Conservation (phyloP, 2,329 filamentous ascomycete genomes). For the Xylariaceae sp. region DNA sequence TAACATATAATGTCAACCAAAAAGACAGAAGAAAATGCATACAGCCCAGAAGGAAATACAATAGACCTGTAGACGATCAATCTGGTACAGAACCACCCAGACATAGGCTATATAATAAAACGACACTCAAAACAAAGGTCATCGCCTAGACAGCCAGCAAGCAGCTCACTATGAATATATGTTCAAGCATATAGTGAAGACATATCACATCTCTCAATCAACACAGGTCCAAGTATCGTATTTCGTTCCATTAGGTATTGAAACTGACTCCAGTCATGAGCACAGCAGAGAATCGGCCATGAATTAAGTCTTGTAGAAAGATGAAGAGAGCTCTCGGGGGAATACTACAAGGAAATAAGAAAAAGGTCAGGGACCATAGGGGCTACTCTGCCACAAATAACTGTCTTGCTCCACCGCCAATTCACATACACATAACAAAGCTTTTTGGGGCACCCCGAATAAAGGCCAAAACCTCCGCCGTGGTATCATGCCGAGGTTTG, state of each 20-base stretch:
- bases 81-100: neutral
- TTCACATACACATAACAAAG: slow-evolving; percentile 33
- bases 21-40: slow-evolving; percentile 6
- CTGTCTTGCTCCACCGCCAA: slow-evolving; percentile 37
- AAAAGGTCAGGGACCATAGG: slow-evolving; percentile 36
- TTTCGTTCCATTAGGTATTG: slow-evolving; percentile 39
- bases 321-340: slow-evolving; percentile 33
- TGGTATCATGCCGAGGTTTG: slow-evolving; percentile 24
- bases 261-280: slow-evolving; percentile 34
- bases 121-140: too few relatives aligned
- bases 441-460: slow-evolving; percentile 20
- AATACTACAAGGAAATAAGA: slow-evolving; percentile 46
- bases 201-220: too few relatives aligned
- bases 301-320: slow-evolving; percentile 37
- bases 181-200: too few relatives aligned
- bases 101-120: neutral
- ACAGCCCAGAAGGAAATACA: slow-evolving; percentile 5
- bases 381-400: slow-evolving; percentile 31
- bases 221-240: slow-evolving; percentile 25
- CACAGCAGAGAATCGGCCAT: slow-evolving; percentile 31
- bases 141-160: too few relatives aligned
- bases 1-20: slow-evolving; percentile 1
- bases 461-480: slow-evolving; percentile 20
- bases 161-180: too few relatives aligned
- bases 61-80: slow-evolving; percentile 7